Evolutionary conservation across 2,329 filamentous ascomycete genomes (phyloP), one percentile per base, ranked within the genome.

Genomic region (Ceratocystis diversiconidia): DNA sequence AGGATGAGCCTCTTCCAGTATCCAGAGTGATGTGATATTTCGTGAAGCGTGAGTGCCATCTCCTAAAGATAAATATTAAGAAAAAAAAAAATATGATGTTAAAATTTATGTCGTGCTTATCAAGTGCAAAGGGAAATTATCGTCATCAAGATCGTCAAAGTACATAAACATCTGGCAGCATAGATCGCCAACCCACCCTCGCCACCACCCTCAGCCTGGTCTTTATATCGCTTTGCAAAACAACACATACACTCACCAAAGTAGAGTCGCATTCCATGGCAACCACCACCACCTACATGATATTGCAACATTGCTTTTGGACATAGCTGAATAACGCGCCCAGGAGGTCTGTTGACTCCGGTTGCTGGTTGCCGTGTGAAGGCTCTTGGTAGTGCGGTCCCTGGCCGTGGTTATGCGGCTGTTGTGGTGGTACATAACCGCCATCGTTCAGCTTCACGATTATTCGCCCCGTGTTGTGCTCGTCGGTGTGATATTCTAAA

Each of bases 401-500:
- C 36, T 73, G 65, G 25, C 74, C 73, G 74, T 15, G 28, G 30
- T 63, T 17, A 8, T 67, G 41, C 15, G 66, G 66, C n/a, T 74
- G 70, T 79, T 77, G 48, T 80, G 78, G 52, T 79, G 75, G 62
- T 81, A 75, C 44, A 82, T 67, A 85, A 61, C 84, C 79, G 12
- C 86, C 88, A 65, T 91, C 90, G 70, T 87, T 84, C 69, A 97
- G 79, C 73, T 96, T 88, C 68, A 97, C 84, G 73, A 90, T 96
- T 52, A 99, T 92, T 17, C 91, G 79, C 0, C 94, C 94, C 7
- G 87, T 88, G 71, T 99, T 97, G 15, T 65, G 66, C 61, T 88
- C 86, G 78, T 97, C 94, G 1, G 90, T 95, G 66, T 82, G 77
- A 75, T 88, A 96, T 71, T 91, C 82, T 65, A 99, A 79, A 0